Percentiles rank a stretch among this genome's conserved stretches.
Conservation (phyloP, 75 land plant species). For the Ceratopteris richardii region DNA sequence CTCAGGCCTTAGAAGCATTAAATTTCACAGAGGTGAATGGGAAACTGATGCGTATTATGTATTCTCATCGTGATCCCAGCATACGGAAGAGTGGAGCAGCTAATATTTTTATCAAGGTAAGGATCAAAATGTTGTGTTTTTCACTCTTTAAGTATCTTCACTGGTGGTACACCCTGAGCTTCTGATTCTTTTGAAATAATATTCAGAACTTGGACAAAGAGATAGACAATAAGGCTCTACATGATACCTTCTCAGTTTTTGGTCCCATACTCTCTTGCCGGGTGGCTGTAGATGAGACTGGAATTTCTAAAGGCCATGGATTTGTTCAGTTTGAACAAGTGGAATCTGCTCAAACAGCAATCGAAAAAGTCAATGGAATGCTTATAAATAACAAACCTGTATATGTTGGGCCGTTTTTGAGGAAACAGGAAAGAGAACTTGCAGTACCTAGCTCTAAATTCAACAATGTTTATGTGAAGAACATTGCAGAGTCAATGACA, state of each 20-base stretch:
- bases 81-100: conserved; percentile 60
- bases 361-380: conserved; percentile 58
- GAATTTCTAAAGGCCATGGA: conserved; percentile 61
- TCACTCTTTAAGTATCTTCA: not conserved
- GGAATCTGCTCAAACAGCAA: conserved; percentile 57
- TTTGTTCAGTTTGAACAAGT: conserved; percentile 75
- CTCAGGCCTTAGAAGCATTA: conserved; percentile 36
- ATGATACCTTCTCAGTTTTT: conserved; percentile 51
- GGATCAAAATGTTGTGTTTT: not conserved
- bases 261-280: conserved; percentile 74
- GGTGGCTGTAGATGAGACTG: conserved; percentile 45
- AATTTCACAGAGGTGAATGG: conserved; percentile 45
- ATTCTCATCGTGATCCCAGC: conserved; percentile 67
- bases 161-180: not conserved
- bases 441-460: conserved; percentile 35
- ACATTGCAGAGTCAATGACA: conserved; percentile 28
- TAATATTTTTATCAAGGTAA: conserved; percentile 76
- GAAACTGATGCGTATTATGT: conserved; percentile 61
- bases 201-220: conserved; percentile 44
- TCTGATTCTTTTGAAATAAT: not conserved
- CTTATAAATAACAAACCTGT: conserved; percentile 51
- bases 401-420: conserved; percentile 57
- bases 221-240: conserved; percentile 51
- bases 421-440: conserved; percentile 50
- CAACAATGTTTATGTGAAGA: conserved; percentile 76